phyloP scores from a whole-genome alignment of 2,329 filamentous ascomycete species.

The Exserohilum turcica region DNA sequence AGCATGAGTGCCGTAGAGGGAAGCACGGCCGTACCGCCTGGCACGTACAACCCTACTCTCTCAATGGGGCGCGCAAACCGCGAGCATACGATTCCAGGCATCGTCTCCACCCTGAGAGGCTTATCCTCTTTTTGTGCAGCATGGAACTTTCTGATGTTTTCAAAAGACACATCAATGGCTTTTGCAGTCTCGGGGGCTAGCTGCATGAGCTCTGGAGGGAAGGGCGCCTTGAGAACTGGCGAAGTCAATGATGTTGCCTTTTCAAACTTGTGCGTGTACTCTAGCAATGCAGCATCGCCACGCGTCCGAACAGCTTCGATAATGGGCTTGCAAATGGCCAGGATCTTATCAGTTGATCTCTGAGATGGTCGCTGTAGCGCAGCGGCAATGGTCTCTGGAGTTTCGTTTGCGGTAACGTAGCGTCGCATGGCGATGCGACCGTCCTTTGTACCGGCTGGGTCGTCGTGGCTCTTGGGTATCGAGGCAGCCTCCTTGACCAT shows the following conservation, averaged over 20 bases:
- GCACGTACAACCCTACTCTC: constrained; percentile 93
- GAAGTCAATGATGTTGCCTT: constrained; percentile 90
- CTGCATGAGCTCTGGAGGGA: constrained; percentile 83
- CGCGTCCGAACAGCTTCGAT: constrained; percentile 82
- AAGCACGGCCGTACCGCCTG: constrained; percentile 94
- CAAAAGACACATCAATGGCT: constrained; percentile 91
- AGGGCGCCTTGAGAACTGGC: constrained; percentile 87
- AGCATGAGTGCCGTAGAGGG: constrained; percentile 98
- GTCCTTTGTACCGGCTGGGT: constrained; percentile 56
- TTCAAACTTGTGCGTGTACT: constrained; percentile 97
- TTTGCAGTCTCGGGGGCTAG: constrained; percentile 80
- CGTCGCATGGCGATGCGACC: constrained; percentile 81
- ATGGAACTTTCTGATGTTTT: constrained; percentile 95
- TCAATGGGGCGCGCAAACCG: constrained; percentile 93
- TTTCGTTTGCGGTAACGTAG: constrained; percentile 69
- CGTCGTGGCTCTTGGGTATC: constrained; percentile 58
- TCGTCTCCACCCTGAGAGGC: constrained; percentile 86
- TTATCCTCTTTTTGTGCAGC: constrained; percentile 85
- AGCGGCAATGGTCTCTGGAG: constrained; percentile 68
- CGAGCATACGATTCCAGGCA: constrained; percentile 95
- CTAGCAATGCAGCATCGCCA: constrained; percentile 85
- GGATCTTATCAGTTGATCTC: constrained; percentile 90
- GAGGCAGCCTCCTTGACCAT: constrained; percentile 58
- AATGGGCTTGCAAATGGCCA: constrained; percentile 89
- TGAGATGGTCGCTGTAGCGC: constrained; percentile 89